Conservation (phyloP, 1,284 basidiomycete species). For the Trametes sp. region DNA sequence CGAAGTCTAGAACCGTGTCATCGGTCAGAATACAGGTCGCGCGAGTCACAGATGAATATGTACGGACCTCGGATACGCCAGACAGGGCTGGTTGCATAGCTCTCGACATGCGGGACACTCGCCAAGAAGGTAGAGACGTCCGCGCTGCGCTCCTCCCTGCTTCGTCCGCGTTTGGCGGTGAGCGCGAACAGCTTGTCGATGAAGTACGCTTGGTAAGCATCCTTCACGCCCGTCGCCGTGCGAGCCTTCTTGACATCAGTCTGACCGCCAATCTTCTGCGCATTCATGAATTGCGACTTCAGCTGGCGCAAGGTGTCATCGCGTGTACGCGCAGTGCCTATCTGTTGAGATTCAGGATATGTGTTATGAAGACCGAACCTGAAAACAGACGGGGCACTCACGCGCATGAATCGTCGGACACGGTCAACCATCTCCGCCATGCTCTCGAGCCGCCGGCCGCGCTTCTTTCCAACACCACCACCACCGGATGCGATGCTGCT, state of each 20-base stretch:
- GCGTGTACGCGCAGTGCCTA: conserved; percentile 6
- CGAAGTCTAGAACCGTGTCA: conserved; percentile 37
- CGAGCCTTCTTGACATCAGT: neutral
- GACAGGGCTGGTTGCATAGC: conserved; percentile 24
- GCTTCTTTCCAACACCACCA: neutral
- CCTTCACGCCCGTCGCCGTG: conserved; percentile 22
- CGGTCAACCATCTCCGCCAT: conserved; percentile 18
- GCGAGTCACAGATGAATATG: too few relatives aligned
- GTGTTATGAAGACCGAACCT: too few relatives aligned
- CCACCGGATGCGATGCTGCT: neutral
- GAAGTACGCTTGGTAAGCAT: conserved; percentile 22
- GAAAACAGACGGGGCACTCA: too few relatives aligned
- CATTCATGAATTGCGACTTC: conserved; percentile 10
- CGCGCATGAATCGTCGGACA: conserved; percentile 14
- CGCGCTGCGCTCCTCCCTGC: neutral
- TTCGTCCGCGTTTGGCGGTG: conserved; percentile 1
- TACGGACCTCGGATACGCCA: conserved; percentile 30
- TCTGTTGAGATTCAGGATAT: too few relatives aligned
- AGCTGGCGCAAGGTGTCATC: conserved; percentile 2
- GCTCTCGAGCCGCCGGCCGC: neutral
- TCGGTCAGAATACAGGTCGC: too few relatives aligned
- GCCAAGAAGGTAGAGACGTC: neutral
- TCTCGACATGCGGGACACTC: neutral
- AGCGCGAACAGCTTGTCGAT: conserved; percentile 5
- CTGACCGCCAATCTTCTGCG: conserved; percentile 6